phyloP scores from a whole-genome alignment of 257 asterid species.

The Misopates orontium region DNA sequence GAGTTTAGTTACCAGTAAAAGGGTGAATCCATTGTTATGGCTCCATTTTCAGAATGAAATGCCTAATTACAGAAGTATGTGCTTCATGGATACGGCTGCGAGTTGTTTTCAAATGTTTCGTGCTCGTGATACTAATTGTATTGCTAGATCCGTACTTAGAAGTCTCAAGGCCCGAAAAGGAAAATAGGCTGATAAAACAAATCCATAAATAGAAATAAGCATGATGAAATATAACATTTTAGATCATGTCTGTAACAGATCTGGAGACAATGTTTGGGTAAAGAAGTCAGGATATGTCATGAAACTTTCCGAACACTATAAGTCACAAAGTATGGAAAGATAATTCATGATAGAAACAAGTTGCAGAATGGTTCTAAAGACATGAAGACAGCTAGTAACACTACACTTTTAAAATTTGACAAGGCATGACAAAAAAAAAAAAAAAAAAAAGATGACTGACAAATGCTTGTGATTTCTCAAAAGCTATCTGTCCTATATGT shows the following conservation, averaged over 20 bases:
- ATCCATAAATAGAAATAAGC: slow-evolving; percentile 8
- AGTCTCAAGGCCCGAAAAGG: not conserved
- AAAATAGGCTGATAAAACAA: not conserved
- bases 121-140: not conserved
- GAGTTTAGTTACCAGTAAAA: not conserved
- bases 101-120: not conserved
- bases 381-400: not conserved
- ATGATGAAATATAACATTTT: slow-evolving; percentile 20
- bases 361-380: slow-evolving; percentile 4
- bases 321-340: not conserved
- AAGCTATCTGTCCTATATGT: too few relatives aligned
- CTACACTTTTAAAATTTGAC: too few relatives aligned
- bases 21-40: not conserved
- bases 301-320: slow-evolving; percentile 10
- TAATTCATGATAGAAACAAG: slow-evolving; percentile 3
- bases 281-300: not conserved
- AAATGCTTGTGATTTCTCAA: too few relatives aligned
- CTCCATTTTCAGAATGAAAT: not conserved
- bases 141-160: not conserved
- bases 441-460: too few relatives aligned
- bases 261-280: slow-evolving; percentile 1
- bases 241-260: slow-evolving; percentile 21
- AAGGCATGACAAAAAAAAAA: too few relatives aligned
- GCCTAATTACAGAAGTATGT: too few relatives aligned
- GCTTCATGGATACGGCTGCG: too few relatives aligned